Evolutionary conservation across 148 eudicot genomes (phyloP), one percentile per base, ranked within the genome.

Genomic region (Rheum nobile): DNA sequence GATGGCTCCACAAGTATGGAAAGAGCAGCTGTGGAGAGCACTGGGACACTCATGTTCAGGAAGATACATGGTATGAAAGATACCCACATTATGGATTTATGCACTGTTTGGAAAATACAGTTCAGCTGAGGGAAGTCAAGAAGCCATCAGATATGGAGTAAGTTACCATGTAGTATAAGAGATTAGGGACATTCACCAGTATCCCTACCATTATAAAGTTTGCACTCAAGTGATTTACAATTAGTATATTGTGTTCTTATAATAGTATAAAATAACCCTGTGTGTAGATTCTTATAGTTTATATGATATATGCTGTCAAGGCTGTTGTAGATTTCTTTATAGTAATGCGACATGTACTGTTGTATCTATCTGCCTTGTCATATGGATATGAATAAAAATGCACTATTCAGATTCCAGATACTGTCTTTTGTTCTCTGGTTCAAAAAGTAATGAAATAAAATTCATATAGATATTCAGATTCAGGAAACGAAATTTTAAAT

Each of bases 1-100:
- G 95, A 41, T 91, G 97, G 97, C 84, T 91, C 67, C 98, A 93
- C 89, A 93, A 93, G 82, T 91, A 91, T 29, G 98, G 98, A 4
- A 88, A 81, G 78, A 91, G 97, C 79, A 89, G 95, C 77, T 70
- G 90, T 35, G 97, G 98, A 1, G 97, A 93, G 75, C 97, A 91
- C 75, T 93, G 98, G 98, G 98, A 93, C 75, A 93, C 95, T 41
- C 95, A 90, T 78, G 86, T 71, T 3, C 76, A 78, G 77, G 91
- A 91, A 85, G 91, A 89, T 35, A 91, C 97, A 4, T 91, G 98
- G 97, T 93, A 89, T 55, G 91, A 93, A 84, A 88, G 83, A 67
- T 88, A 74, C 75, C 98, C 98, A 6, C 98, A 90, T 76, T 91
- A 63, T 41, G 95, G 91, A 48, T 93, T 93, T 79, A 75, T 80